Conservation (phyloP, 371 early-diverging fungal genomes). For the Batrachochytrium dendrobatidis region DNA sequence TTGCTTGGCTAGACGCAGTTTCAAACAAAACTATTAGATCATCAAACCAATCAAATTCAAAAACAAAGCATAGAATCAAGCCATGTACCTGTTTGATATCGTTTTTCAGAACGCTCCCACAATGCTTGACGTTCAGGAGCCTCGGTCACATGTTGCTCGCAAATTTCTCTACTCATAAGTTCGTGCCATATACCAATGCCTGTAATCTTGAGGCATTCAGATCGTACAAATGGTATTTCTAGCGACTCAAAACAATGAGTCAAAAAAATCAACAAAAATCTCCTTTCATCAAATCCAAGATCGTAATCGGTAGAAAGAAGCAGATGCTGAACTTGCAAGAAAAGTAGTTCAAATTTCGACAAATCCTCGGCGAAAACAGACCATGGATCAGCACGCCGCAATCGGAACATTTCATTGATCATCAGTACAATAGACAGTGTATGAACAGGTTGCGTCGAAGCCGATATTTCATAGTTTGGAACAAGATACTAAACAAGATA, state of each 20-base stretch:
- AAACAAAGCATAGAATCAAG: background rate
- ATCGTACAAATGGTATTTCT: constrained; percentile 65
- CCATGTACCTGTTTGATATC: background rate
- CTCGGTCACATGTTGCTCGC: constrained; percentile 47
- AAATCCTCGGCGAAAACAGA: constrained; percentile 36
- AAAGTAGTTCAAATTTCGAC: constrained; percentile 51
- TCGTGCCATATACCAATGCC: constrained; percentile 67
- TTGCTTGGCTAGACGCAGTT: constrained; percentile 28
- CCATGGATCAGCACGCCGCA: constrained; percentile 51
- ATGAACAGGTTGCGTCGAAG: constrained; percentile 22
- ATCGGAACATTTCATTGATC: constrained; percentile 77
- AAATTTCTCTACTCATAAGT: constrained; percentile 40
- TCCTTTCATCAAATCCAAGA: constrained; percentile 33
- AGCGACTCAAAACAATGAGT: constrained; percentile 72
- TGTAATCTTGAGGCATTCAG: constrained; percentile 66
- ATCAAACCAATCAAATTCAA: background rate
- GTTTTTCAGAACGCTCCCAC: constrained; percentile 15
- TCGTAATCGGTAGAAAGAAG: constrained; percentile 21
- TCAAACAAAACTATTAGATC: background rate
- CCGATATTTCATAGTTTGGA: background rate
- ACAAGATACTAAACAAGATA: background rate
- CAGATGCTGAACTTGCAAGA: constrained; percentile 48
- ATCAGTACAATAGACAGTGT: constrained; percentile 71
- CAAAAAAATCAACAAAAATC: constrained; percentile 58
- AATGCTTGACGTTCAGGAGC: constrained; percentile 35